These are phyloP conservation scores for Cladophialophora bantiana DNA, from an alignment of 2,329 filamentous ascomycete genomes.

Conservation along the genomic window DNA sequence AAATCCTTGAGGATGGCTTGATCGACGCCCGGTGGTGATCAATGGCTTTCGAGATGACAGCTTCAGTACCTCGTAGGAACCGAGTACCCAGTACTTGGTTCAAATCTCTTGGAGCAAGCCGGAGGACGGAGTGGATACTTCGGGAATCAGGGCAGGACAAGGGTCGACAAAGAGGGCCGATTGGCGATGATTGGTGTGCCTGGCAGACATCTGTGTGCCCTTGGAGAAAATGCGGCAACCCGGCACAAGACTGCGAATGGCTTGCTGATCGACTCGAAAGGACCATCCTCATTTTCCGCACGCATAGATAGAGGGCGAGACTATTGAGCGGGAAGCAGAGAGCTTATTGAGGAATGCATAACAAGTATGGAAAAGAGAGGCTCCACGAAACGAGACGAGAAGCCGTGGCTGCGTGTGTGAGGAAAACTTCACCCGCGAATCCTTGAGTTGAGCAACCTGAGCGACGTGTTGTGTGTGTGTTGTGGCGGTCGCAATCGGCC, in stretches of 20 bases:
- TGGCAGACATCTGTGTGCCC: constrained; percentile 16
- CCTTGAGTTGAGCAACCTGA: constrained; percentile 1
- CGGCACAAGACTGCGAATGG: constrained; percentile 14
- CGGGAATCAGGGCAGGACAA: constrained; percentile 9
- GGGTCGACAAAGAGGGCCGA: constrained; percentile 6
- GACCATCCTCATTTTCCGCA: background rate
- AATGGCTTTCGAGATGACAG: background rate
- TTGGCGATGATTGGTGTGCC: constrained; percentile 32
- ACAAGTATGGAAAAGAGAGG: background rate
- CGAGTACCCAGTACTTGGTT: background rate
- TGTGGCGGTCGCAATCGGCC: background rate
- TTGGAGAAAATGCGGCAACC: constrained; percentile 12
- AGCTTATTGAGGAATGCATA: background rate
- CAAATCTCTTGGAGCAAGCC: constrained; percentile 3
- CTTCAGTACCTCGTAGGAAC: background rate
- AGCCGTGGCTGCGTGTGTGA: background rate
- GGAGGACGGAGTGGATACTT: constrained; percentile 8
- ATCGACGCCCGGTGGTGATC: background rate
- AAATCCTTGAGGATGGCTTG: constrained; percentile 1
- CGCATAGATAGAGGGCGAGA: constrained; percentile 2
- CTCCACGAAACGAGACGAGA: constrained; percentile 1
- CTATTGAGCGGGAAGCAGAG: constrained; percentile 10
- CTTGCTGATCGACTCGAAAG: constrained; percentile 5
- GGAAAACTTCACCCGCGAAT: background rate
- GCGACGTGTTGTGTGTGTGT: background rate